Evolutionary conservation across 495 filamentous ascomycete genomes (phyloP).

Genomic region (Astrocystis sublimbata): DNA sequence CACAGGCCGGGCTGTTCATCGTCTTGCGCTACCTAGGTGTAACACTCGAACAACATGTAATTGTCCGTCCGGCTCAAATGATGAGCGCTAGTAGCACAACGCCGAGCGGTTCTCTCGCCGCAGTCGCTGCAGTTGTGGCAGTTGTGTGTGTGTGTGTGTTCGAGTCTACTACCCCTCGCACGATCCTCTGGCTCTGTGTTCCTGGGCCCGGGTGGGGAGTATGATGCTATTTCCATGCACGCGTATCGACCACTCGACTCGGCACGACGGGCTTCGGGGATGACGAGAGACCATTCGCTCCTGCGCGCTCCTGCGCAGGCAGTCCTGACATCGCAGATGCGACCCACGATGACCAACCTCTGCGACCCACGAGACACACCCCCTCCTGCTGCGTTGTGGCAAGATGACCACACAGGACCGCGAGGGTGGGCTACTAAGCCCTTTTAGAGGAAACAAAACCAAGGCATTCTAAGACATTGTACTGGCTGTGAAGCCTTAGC

Average conservation of each 20-base stretch:
- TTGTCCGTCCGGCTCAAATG: background rate
- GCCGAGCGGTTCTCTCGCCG: background rate
- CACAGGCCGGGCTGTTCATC: background rate
- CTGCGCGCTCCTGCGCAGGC: constrained; percentile 26
- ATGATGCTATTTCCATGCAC: constrained; percentile 10
- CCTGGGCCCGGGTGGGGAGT: background rate
- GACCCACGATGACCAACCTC: constrained; percentile 41
- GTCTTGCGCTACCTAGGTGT: background rate
- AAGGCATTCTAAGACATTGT: constrained; percentile 53
- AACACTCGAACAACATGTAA: background rate
- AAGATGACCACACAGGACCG: constrained; percentile 35
- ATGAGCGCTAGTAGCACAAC: background rate
- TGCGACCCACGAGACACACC: constrained; percentile 48
- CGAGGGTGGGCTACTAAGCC: constrained; percentile 31
- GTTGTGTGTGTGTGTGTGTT: too few species aligned
- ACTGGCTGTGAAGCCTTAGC: constrained; percentile 44
- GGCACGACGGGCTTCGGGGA: constrained; percentile 31
- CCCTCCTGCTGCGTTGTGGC: constrained; percentile 42
- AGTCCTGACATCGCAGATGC: constrained; percentile 23
- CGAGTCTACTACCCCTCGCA: constrained; percentile 9
- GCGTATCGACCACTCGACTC: constrained; percentile 28
- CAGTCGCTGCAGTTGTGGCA: background rate
- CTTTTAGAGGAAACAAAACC: constrained; percentile 37
- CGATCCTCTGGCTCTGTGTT: constrained; percentile 17
- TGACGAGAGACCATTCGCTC: constrained; percentile 36